Percentiles rank a stretch among this genome's conserved stretches.
Evolutionary conservation across 2,329 filamentous ascomycete genomes (phyloP).

Genomic region (Macrophomina tecta): DNA sequence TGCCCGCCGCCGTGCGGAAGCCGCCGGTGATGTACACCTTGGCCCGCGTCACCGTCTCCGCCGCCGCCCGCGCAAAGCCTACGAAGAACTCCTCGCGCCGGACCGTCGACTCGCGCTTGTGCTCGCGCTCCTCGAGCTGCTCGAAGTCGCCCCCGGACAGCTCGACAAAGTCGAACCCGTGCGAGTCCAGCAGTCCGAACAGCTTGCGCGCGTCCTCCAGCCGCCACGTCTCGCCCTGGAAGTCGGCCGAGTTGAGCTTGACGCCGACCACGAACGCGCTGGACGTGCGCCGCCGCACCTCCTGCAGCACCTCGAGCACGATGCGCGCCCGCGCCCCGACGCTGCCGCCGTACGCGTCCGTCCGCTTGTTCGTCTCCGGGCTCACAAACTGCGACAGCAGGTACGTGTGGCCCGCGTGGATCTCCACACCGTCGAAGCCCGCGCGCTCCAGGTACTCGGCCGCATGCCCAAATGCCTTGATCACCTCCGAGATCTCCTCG

Average conservation of each 20-base stretch:
- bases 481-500: conserved; percentile 58
- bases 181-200: conserved; percentile 52
- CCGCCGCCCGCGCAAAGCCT: conserved; percentile 61
- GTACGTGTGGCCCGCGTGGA: conserved; percentile 48
- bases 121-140: conserved; percentile 54
- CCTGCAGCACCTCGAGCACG: conserved; percentile 42
- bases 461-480: conserved; percentile 66
- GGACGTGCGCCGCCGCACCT: conserved; percentile 36
- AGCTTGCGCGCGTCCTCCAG: conserved; percentile 55
- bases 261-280: conserved; percentile 53
- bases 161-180: conserved; percentile 60
- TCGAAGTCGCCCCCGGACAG: conserved; percentile 64
- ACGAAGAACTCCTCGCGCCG: conserved; percentile 63
- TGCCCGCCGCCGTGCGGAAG: conserved; percentile 58
- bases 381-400: conserved; percentile 47
- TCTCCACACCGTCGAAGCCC: conserved; percentile 57
- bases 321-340: conserved; percentile 43
- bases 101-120: conserved; percentile 58
- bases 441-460: conserved; percentile 65
- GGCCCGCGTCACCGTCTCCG: conserved; percentile 56
- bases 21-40: conserved; percentile 64
- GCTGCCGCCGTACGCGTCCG: conserved; percentile 45
- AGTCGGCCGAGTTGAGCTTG: conserved; percentile 61
- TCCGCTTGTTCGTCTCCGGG: conserved; percentile 42
- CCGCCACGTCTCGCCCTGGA: conserved; percentile 55